Percentiles rank a stretch among this genome's conserved stretches.
Evolutionary conservation across 2,329 filamentous ascomycete genomes (phyloP).

Genomic region (Leptosphaerulina australis): DNA sequence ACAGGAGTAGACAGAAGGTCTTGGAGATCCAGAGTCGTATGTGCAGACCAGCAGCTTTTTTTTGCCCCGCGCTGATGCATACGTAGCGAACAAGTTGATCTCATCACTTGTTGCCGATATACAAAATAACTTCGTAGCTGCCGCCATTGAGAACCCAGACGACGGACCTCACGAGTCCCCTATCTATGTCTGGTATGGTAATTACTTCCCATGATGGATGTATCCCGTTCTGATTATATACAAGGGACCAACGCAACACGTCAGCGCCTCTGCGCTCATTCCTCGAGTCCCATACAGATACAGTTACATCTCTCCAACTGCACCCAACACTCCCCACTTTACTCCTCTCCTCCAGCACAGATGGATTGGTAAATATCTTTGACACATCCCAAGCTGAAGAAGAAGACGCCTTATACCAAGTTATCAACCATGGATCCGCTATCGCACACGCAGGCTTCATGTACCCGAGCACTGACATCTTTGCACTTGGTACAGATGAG

Average conservation of each 20-base stretch:
- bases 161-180: constrained; percentile 55
- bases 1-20: constrained; percentile 60
- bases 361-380: constrained; percentile 78
- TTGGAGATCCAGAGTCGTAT: constrained; percentile 44
- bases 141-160: constrained; percentile 70
- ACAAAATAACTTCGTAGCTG: constrained; percentile 65
- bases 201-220: neutral
- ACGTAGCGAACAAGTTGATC: constrained; percentile 58
- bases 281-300: constrained; percentile 60
- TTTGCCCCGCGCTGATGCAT: constrained; percentile 30
- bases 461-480: constrained; percentile 59
- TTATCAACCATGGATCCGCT: constrained; percentile 77
- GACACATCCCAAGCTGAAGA: constrained; percentile 69
- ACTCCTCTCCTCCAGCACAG: constrained; percentile 77
- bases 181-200: constrained; percentile 46
- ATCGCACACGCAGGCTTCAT: constrained; percentile 78
- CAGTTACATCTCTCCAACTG: constrained; percentile 66
- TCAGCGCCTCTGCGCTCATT: constrained; percentile 48
- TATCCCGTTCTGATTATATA: constrained; percentile 11
- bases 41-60: neutral
- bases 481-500: constrained; percentile 78
- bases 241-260: constrained; percentile 51
- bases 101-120: constrained; percentile 68
- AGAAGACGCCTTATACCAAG: constrained; percentile 77
- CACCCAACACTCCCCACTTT: constrained; percentile 66